Percentiles rank a stretch among this genome's conserved stretches.
These are phyloP conservation scores for Trypanosoma scelopori DNA, from an alignment of 208 protist genomes.

Conservation along the genomic window DNA sequence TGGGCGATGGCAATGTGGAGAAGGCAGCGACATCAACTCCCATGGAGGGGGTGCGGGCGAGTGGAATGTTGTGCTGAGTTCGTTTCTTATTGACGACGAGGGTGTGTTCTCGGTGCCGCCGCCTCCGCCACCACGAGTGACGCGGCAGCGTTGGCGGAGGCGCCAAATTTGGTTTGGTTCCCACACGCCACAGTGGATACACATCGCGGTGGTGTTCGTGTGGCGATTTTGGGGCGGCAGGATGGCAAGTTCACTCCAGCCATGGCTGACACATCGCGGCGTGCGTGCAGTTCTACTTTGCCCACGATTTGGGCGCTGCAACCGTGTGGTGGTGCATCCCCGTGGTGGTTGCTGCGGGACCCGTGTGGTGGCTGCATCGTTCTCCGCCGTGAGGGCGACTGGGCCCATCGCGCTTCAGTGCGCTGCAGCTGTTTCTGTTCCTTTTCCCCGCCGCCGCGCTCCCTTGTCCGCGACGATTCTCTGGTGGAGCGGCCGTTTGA, in stretches of 20 bases:
- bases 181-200: no score
- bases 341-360: neutral
- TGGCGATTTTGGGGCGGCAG: no score
- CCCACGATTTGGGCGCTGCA: neutral
- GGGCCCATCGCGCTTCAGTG: neutral
- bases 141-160: no score
- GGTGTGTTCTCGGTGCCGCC: no score
- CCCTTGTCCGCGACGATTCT: neutral
- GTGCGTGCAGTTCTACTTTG: neutral
- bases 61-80: no score
- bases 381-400: neutral
- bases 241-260: neutral
- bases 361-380: constrained; percentile 5
- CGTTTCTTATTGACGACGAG: no score
- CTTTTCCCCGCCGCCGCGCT: neutral
- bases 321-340: neutral
- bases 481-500: constrained; percentile 8
- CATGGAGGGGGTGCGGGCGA: no score
- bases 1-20: neutral
- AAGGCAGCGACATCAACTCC: neutral
- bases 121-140: no score
- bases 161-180: no score
- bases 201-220: no score
- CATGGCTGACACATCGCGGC: neutral
- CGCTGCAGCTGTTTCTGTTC: neutral